These are phyloP conservation scores for Rutstroemia sp. DNA, from an alignment of 2,329 filamentous ascomycete genomes.

Conservation along the genomic window DNA sequence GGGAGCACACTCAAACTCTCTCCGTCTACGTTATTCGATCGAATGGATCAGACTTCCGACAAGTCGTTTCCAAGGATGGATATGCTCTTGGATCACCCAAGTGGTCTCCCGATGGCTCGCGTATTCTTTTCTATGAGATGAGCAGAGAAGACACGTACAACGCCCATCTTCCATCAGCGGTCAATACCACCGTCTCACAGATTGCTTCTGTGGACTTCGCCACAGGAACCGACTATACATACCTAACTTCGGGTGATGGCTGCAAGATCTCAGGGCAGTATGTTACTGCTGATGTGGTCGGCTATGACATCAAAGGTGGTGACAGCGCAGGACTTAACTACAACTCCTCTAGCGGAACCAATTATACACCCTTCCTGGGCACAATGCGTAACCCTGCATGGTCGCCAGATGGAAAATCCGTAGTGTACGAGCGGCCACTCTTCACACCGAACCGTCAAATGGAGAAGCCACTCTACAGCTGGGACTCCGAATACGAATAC, in stretches of 20 bases:
- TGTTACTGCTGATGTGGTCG: constrained; percentile 12
- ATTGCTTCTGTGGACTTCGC: constrained; percentile 34
- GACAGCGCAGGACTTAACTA: constrained; percentile 16
- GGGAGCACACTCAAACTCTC: constrained; percentile 35
- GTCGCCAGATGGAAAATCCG: constrained; percentile 17
- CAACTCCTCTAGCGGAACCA: constrained; percentile 6
- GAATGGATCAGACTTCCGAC: constrained; percentile 32
- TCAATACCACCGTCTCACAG: constrained; percentile 23
- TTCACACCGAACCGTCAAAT: constrained; percentile 29
- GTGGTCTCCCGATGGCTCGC: constrained; percentile 32
- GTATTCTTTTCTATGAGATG: constrained; percentile 35
- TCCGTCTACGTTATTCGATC: constrained; percentile 35
- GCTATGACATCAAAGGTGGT: constrained; percentile 13
- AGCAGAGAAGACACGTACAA: constrained; percentile 33
- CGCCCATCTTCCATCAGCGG: constrained; percentile 29
- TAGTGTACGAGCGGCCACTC: constrained; percentile 21
- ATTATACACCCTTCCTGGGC: constrained; percentile 7
- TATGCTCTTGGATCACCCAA: constrained; percentile 34
- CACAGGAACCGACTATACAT: constrained; percentile 30
- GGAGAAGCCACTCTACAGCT: constrained; percentile 33
- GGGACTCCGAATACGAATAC: constrained; percentile 35
- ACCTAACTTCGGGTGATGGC: constrained; percentile 17
- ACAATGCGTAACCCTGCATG: constrained; percentile 16
- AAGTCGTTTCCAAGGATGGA: constrained; percentile 28
- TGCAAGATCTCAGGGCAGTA: constrained; percentile 15